A percentile compares a stretch with the other conserved stretches of the same genome.
These are phyloP conservation scores for Cetraspora pellucida DNA, from an alignment of 192 early-diverging fungal species.

Conservation along the genomic window DNA sequence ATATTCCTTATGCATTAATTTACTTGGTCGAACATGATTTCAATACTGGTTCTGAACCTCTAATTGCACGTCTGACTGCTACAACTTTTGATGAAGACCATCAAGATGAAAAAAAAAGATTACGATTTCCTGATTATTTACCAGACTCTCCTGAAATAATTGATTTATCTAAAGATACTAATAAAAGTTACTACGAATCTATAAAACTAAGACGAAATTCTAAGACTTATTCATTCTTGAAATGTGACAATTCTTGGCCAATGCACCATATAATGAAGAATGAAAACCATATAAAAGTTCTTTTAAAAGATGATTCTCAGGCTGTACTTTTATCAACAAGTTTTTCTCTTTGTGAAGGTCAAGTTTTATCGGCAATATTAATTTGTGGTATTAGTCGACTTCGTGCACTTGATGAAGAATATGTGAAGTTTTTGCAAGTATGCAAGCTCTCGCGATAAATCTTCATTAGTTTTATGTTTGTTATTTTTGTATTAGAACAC, in stretches of 20 bases:
- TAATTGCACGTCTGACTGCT: no score
- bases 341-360: not conserved
- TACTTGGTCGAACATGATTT: not conserved
- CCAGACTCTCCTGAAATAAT: not conserved
- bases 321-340: not conserved
- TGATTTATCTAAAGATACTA: not conserved
- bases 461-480: not conserved
- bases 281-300: not conserved
- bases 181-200: no score
- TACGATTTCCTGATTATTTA: conserved; percentile 14
- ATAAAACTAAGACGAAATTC: not conserved
- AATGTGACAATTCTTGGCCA: not conserved
- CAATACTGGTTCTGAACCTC: no score
- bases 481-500: no score
- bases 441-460: not conserved
- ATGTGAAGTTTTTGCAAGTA: conserved; percentile 39
- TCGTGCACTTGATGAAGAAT: conserved; percentile 17
- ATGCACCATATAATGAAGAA: not conserved
- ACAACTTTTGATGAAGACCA: conserved; percentile 31
- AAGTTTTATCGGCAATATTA: not conserved
- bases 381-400: no score
- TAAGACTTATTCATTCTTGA: not conserved
- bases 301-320: no score
- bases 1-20: conserved; percentile 8
- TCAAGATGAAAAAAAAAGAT: not conserved